phyloP scores from a whole-genome alignment of 305 asterid species.

The Fraxinus baroniana region DNA sequence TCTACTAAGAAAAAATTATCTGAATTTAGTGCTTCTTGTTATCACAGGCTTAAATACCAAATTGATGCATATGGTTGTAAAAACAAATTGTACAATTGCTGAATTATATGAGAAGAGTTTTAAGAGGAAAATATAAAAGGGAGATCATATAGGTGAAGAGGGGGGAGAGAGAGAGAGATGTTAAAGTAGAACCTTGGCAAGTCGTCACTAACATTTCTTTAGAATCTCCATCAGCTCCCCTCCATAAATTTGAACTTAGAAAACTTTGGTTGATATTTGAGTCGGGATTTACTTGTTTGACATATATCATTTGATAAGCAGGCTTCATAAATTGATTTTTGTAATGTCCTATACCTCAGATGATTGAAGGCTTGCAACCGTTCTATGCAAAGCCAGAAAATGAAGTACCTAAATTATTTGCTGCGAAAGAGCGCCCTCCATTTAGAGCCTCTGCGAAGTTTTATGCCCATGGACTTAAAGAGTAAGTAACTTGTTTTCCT shows the following conservation, averaged over 20 bases:
- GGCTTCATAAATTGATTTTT: slow-evolving; percentile 27
- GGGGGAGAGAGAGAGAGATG: not conserved
- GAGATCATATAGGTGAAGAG: not conserved
- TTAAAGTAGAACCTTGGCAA: not conserved
- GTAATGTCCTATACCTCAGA: slow-evolving; percentile 31
- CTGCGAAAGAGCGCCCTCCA: slow-evolving; percentile 49
- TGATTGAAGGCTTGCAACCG: slow-evolving; percentile 54
- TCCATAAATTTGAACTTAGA: not conserved
- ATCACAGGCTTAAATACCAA: not conserved
- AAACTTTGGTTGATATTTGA: not conserved
- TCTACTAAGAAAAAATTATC: not conserved
- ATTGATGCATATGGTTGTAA: not conserved
- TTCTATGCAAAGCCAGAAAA: slow-evolving; percentile 38
- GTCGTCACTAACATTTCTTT: not conserved
- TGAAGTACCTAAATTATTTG: slow-evolving; percentile 42
- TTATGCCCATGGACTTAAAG: slow-evolving; percentile 54
- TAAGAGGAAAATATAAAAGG: not conserved
- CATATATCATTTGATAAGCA: slow-evolving; percentile 10
- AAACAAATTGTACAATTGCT: not conserved
- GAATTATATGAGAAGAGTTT: not conserved
- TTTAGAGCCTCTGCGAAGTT: slow-evolving; percentile 37
- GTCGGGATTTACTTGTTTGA: slow-evolving; percentile 2
- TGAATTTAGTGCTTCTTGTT: not conserved
- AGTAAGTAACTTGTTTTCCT: slow-evolving; percentile 27
- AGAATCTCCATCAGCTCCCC: not conserved